These are phyloP conservation scores for Begonia loranthoides DNA, from an alignment of 306 rosid species.

Conservation along the genomic window DNA sequence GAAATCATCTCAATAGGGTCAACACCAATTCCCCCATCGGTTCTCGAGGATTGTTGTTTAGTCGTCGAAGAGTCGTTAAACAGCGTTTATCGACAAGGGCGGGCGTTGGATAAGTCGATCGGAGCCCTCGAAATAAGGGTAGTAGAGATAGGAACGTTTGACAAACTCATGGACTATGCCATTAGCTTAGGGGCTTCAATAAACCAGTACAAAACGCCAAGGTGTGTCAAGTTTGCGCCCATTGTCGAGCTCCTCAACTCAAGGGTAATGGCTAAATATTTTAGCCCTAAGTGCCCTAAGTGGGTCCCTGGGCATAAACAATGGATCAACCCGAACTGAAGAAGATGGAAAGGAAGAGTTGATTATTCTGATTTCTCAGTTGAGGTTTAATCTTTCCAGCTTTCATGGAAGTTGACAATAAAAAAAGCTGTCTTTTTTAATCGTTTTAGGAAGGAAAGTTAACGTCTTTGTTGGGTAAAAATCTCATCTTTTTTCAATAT, in stretches of 20 bases:
- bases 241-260: slow-evolving; percentile 63
- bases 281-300: slow-evolving; percentile 76
- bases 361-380: background rate
- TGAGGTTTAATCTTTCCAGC: no score
- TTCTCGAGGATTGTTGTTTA: slow-evolving; percentile 73
- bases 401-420: no score
- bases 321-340: slow-evolving; percentile 40
- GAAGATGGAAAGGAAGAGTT: background rate
- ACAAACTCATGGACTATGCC: slow-evolving; percentile 86
- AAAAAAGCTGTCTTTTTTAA: background rate
- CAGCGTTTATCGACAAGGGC: slow-evolving; percentile 79
- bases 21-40: slow-evolving; percentile 51
- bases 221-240: slow-evolving; percentile 81
- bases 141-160: slow-evolving; percentile 71
- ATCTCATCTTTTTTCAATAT: slow-evolving; percentile 20
- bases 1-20: slow-evolving; percentile 39
- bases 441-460: no score
- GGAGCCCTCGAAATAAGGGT: slow-evolving; percentile 74
- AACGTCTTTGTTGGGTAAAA: no score
- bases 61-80: slow-evolving; percentile 70
- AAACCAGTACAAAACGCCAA: slow-evolving; percentile 82
- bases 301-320: slow-evolving; percentile 75
- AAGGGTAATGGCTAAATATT: slow-evolving; percentile 39
- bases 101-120: slow-evolving; percentile 75
- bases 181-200: slow-evolving; percentile 81